Evolutionary conservation across 148 eudicot genomes (phyloP).

Genomic region (Chenopodium berlandieri): DNA sequence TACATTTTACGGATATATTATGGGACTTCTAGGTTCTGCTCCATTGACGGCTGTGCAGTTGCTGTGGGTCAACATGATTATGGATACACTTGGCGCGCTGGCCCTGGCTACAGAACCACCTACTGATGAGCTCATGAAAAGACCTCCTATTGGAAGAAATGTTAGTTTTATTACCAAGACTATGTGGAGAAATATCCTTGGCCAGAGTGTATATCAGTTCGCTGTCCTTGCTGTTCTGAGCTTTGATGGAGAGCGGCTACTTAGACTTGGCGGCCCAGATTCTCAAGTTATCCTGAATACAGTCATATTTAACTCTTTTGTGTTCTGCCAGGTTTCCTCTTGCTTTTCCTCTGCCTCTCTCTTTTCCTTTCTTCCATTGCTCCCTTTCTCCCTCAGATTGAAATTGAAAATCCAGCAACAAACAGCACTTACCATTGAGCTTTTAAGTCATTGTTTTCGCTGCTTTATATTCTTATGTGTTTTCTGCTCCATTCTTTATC

Average conservation of each 20-base stretch:
- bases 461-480: background rate
- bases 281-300: constrained; percentile 56
- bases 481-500: constrained; percentile 13
- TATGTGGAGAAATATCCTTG: constrained; percentile 91
- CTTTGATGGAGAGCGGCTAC: constrained; percentile 62
- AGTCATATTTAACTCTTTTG: constrained; percentile 89
- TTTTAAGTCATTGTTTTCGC: background rate
- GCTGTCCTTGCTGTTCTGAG: constrained; percentile 60
- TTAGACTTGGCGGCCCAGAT: constrained; percentile 58
- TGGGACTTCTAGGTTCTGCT: constrained; percentile 63
- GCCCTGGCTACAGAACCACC: constrained; percentile 96
- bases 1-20: background rate
- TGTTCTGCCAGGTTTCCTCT: constrained; percentile 80
- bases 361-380: background rate
- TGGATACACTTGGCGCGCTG: constrained; percentile 93
- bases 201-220: constrained; percentile 83
- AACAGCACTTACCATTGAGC: background rate
- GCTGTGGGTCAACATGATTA: constrained; percentile 94
- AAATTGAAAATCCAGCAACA: background rate
- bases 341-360: constrained; percentile 7
- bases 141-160: constrained; percentile 64
- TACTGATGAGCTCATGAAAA: constrained; percentile 68
- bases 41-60: constrained; percentile 94
- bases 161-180: constrained; percentile 64
- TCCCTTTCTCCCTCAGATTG: background rate